Evolutionary conservation across 495 filamentous ascomycete genomes (phyloP).

Genomic region (Aspergillus bertholletiae): DNA sequence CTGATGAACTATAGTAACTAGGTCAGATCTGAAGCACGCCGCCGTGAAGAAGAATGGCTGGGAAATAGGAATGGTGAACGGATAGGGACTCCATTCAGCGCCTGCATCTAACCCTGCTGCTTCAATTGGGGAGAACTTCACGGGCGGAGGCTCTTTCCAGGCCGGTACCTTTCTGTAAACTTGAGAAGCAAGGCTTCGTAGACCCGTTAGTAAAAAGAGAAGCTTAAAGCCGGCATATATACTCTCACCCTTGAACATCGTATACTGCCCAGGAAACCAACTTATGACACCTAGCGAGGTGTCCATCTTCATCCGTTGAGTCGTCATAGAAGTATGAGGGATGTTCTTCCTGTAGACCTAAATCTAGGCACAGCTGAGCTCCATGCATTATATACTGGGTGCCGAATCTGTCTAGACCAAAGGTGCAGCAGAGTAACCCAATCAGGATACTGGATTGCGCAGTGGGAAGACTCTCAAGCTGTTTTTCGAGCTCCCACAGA

Average conservation of each 20-base stretch:
- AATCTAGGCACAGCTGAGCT: constrained; percentile 9
- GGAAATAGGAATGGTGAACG: constrained; percentile 6
- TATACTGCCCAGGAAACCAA: constrained; percentile 24
- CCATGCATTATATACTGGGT: constrained; percentile 23
- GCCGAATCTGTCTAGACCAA: constrained; percentile 24
- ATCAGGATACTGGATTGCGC: constrained; percentile 24
- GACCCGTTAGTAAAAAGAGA: background rate
- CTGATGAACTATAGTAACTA: constrained; percentile 16
- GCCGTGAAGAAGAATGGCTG: constrained; percentile 14
- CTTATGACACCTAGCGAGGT: constrained; percentile 13
- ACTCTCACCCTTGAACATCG: constrained; percentile 23
- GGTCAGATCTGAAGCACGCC: constrained; percentile 8
- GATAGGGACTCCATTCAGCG: constrained; percentile 12
- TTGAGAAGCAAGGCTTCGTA: constrained; percentile 21
- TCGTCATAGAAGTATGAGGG: constrained; percentile 8
- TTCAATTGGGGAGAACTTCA: constrained; percentile 14
- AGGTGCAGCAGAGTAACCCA: constrained; percentile 24
- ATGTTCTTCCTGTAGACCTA: constrained; percentile 6
- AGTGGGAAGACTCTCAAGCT: constrained; percentile 13
- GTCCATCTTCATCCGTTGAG: background rate
- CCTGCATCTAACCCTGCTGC: constrained; percentile 16
- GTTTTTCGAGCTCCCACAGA: constrained; percentile 18
- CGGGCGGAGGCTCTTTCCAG: constrained; percentile 15
- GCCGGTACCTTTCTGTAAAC: constrained; percentile 19
- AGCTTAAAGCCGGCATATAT: too few species aligned